Conservation (phyloP, 768 basidiomycete species). For the Pleurotus sapidus region DNA sequence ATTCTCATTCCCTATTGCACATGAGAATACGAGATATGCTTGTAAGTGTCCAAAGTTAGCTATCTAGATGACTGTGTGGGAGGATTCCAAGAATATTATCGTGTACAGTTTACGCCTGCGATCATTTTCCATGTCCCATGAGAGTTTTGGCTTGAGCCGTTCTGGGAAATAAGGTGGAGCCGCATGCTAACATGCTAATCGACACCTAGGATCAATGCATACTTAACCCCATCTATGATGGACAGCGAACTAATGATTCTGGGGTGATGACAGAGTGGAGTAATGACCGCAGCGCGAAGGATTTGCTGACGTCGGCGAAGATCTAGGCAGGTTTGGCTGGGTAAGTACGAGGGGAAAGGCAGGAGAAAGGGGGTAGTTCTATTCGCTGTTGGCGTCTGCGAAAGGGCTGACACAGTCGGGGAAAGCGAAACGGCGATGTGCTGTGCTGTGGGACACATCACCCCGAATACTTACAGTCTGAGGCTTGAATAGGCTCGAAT, state of each 20-base stretch:
- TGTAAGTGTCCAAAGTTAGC: background rate
- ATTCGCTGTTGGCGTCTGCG: background rate
- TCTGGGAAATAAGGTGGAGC: constrained; percentile 6
- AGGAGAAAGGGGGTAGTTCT: background rate
- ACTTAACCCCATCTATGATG: background rate
- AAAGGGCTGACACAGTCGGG: background rate
- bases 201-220: background rate
- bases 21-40: background rate
- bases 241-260: background rate
- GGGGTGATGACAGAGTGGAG: background rate
- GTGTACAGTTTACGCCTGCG: background rate
- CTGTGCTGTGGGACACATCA: background rate
- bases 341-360: background rate
- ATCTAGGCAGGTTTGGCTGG: background rate
- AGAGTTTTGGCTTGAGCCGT: constrained; percentile 7
- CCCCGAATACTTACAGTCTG: background rate
- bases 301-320: background rate
- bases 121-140: constrained; percentile 1
- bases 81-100: background rate
- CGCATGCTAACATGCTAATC: background rate
- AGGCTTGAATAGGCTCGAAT: too few relatives aligned
- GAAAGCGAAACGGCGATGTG: background rate
- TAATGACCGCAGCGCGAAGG: too few relatives aligned
- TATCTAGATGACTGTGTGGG: background rate
- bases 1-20: background rate